phyloP scores from a whole-genome alignment of 1,139 yeast genomes.

The Kluyveromyces sp. region DNA sequence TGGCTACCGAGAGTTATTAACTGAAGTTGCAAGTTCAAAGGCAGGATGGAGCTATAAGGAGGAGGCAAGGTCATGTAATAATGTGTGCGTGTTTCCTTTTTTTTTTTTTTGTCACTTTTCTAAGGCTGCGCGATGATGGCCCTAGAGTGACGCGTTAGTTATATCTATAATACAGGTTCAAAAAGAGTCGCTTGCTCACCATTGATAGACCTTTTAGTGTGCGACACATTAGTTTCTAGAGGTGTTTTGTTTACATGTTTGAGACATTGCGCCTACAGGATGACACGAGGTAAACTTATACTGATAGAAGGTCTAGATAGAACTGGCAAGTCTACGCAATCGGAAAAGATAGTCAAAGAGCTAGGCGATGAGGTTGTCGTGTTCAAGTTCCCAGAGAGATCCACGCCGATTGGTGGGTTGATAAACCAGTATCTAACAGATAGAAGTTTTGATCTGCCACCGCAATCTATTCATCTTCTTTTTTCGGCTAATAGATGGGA shows the following conservation, averaged over 20 bases:
- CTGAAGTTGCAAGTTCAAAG: background rate
- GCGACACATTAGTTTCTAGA: too few species aligned
- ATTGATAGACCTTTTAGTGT: too few species aligned
- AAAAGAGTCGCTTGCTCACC: too few species aligned
- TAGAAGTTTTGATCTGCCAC: constrained; percentile 43
- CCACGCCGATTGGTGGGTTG: constrained; percentile 71
- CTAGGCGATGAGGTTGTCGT: constrained; percentile 39
- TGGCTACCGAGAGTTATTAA: constrained; percentile 21
- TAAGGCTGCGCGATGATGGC: too few species aligned
- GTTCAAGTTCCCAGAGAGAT: constrained; percentile 79
- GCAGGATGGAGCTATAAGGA: background rate
- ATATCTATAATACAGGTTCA: too few species aligned
- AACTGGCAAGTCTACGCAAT: constrained; percentile 92
- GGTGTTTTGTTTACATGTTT: too few species aligned
- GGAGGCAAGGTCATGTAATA: too few species aligned
- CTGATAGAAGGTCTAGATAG: constrained; percentile 90
- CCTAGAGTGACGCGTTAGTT: too few species aligned
- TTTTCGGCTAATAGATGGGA: constrained; percentile 98
- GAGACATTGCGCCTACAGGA: background rate
- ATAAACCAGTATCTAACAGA: constrained; percentile 68
- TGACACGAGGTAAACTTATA: constrained; percentile 58
- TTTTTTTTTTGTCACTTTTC: too few species aligned
- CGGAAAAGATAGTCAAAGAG: constrained; percentile 38
- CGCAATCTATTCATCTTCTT: constrained; percentile 75
- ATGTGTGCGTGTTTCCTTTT: too few species aligned